These are phyloP conservation scores for Chrysanthemum seticuspe DNA, from an alignment of 129 eudicot genomes.

Conservation along the genomic window DNA sequence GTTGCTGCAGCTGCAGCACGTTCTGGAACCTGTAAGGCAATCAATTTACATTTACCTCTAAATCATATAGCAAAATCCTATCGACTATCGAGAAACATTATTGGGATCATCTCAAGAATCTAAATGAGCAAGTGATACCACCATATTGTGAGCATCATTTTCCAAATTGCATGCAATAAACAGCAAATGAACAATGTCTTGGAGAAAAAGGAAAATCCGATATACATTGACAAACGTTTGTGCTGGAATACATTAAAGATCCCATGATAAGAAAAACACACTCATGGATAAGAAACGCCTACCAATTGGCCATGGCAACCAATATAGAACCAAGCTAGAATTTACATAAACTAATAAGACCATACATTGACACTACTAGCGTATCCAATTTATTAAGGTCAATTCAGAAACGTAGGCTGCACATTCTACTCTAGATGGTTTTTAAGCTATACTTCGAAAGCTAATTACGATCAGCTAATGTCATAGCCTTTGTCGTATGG, in stretches of 20 bases:
- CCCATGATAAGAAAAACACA: neutral
- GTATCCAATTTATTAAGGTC: neutral
- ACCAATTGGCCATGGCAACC: neutral
- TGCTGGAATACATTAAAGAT: neutral
- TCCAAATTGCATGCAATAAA: constrained; percentile 18
- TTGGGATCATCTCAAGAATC: neutral
- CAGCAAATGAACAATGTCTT: constrained; percentile 7
- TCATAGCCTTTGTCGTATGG: neutral
- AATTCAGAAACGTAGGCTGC: neutral
- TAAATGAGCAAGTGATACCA: neutral
- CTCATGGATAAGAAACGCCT: neutral
- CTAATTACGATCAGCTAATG: neutral
- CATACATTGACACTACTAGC: neutral
- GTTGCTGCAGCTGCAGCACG: constrained; percentile 99
- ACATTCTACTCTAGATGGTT: too few relatives aligned
- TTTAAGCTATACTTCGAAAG: neutral
- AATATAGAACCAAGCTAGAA: neutral
- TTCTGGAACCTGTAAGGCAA: constrained; percentile 71
- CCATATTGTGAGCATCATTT: neutral
- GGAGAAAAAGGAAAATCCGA: neutral
- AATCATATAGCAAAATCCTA: constrained; percentile 7
- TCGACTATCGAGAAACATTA: neutral
- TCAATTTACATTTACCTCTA: constrained; percentile 5
- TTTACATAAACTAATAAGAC: too few relatives aligned
- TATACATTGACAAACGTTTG: neutral